These are phyloP conservation scores for Wickerhamomyces mucosus DNA, from an alignment of 805 yeast species.

Conservation along the genomic window DNA sequence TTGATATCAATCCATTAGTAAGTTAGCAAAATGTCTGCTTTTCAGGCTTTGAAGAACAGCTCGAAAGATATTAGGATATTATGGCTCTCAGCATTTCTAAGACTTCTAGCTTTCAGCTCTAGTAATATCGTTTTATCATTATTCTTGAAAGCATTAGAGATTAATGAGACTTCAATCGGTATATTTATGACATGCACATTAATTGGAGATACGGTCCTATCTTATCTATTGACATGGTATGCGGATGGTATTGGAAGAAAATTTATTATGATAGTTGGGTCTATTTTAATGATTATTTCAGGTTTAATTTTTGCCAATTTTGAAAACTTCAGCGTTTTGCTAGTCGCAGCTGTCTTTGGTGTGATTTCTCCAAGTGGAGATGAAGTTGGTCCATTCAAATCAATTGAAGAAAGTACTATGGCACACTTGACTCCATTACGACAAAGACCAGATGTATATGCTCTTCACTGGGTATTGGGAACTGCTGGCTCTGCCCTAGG, in stretches of 20 bases:
- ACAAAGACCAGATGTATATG: slow-evolving; percentile 65
- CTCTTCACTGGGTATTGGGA: slow-evolving; percentile 60
- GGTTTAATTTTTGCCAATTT: slow-evolving; percentile 56
- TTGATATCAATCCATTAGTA: too few relatives aligned
- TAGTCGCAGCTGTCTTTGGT: slow-evolving; percentile 70
- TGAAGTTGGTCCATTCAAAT: slow-evolving; percentile 85
- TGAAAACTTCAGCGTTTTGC: slow-evolving; percentile 42
- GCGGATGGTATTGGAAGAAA: slow-evolving; percentile 68
- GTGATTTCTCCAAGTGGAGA: slow-evolving; percentile 86
- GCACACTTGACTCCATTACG: slow-evolving; percentile 66
- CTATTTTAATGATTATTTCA: slow-evolving; percentile 56
- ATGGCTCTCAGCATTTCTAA: slow-evolving; percentile 57
- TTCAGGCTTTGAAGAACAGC: not conserved
- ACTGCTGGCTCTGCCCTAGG: slow-evolving; percentile 73
- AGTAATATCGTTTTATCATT: slow-evolving; percentile 73
- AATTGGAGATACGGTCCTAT: slow-evolving; percentile 67
- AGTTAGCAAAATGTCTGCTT: not conserved
- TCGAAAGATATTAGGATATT: slow-evolving; percentile 49
- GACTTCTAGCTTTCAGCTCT: slow-evolving; percentile 68
- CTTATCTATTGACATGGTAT: slow-evolving; percentile 66
- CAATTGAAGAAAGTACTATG: slow-evolving; percentile 74
- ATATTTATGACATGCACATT: slow-evolving; percentile 74
- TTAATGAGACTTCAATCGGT: slow-evolving; percentile 56
- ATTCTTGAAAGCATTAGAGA: slow-evolving; percentile 45
- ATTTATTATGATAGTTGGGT: slow-evolving; percentile 50